Evolutionary conservation across 2,329 filamentous ascomycete genomes (phyloP), one percentile per base, ranked within the genome.

Genomic region (Fusarium nelsonii): DNA sequence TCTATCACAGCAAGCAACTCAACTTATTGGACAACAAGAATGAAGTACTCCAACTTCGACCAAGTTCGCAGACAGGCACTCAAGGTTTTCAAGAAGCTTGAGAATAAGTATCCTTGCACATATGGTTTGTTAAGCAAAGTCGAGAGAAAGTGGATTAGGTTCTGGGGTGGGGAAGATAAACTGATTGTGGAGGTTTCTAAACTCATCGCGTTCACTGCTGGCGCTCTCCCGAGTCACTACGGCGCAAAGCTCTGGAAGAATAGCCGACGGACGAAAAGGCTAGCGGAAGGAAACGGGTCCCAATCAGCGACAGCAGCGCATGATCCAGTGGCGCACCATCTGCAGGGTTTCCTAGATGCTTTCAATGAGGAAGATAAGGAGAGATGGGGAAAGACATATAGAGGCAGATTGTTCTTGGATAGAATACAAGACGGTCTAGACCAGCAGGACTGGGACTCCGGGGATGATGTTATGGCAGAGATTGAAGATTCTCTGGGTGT

Each of bases 1-100:
- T 51, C 46, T 3, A 30, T 58, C 4, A 58, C 54, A 12, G 37
- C 46, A 3, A 53, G 54, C 10, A 30, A 36, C 5, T 58, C 54
- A 3, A 52, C 37, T 1, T 58, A 43, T 12, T 58, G 54, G 54
- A 14, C 8, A 1, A 52, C n/a, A 7, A 11, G 14, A 2, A 14
- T 4, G 16, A n/a, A 16, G 6, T 58, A 52, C 11, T 58, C 54
- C 1, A 11, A 43, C 3, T 15, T 30, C 4, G 10, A 43, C 9
- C 54, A 23, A 20, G 3, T 52, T 4, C n/a, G 1, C 3, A 2
- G 30, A 3, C 46, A 53, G 11, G 30, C 5, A 3, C 4, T 4
- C 2, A 43, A n/a, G 8, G n/a, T 52, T 0, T 8, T 58, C 5
- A 12, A n/a, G 4, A 8, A 4, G 0, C 14, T 52, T 3, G 10